Conservation (phyloP, 75 land plant species). For the Chamaecyparis obtusa region DNA sequence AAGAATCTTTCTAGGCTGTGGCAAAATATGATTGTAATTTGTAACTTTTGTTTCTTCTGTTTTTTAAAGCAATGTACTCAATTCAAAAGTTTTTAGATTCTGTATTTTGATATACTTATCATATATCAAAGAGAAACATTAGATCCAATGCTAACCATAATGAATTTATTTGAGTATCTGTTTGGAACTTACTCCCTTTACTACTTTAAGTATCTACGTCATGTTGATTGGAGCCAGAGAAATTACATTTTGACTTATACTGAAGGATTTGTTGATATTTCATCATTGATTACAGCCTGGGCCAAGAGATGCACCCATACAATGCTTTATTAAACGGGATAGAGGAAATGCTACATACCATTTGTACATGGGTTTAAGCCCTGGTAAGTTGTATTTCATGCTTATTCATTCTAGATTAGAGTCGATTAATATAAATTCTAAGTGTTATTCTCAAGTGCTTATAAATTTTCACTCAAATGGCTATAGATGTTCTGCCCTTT, state of each 20-base stretch:
- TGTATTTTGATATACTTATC: background rate
- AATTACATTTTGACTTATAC: background rate
- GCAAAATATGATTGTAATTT: too few species aligned
- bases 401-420: background rate
- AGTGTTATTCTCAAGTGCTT: background rate
- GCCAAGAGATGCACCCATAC: constrained; percentile 65
- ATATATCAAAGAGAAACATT: background rate
- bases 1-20: constrained; percentile 3
- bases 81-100: background rate
- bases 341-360: constrained; percentile 70
- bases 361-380: constrained; percentile 63
- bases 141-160: background rate
- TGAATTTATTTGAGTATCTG: background rate
- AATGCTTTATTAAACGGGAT: constrained; percentile 78
- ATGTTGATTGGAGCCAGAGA: background rate
- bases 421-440: background rate
- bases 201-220: background rate
- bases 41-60: background rate
- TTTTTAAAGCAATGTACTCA: background rate
- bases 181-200: background rate
- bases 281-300: constrained; percentile 55
- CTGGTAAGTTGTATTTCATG: constrained; percentile 36
- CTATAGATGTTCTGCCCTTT: background rate
- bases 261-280: background rate
- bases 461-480: background rate